Evolutionary conservation across 352 stramenopile genomes (phyloP), one percentile per base, ranked within the genome.

Genomic region (Phytophthora constricta): DNA sequence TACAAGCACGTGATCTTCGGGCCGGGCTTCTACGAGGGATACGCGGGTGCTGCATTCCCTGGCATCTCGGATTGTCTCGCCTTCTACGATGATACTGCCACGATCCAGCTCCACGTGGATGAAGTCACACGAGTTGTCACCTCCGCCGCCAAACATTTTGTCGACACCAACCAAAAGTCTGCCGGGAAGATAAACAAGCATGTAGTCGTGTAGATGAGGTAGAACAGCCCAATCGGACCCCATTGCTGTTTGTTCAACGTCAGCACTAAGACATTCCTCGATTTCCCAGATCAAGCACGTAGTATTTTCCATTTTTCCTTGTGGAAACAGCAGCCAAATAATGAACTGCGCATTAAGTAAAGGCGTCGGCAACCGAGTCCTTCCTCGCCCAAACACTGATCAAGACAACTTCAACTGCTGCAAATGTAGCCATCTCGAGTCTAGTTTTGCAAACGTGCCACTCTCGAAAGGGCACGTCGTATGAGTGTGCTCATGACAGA

Each of bases 61-160:
- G 76, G 72, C 4, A 76, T 84, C 43, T 58, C 72, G 4, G 76
- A 84, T 27, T 65, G 42, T 19, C 53, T 84, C 5, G 65, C 63
- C 10, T 84, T 84, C 55, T 43, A 65, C 10, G 76, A 84, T 25
- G 50, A 77, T 31, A 19, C 46, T 5, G 53, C 46, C 20, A 74
- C 60, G 8, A 64, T 75, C 16, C 76, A 84, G 41, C 23, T 26
- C 9, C 76, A 84, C 19, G 60, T 84, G 3, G 54, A 80, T 13
- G 69, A 77, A 28, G 58, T 84, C 28, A 65, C 76, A 16, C 37
- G 27, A 11, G 48, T 79, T 7, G 63, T 81, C 5, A 52, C 47
- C 1, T 17, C 34, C 26, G 76, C 72, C 0, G 76, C 64, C 3
- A 41, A 66, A n/a, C 49, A 52, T 33, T 62, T 62, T 43, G 31